Base-by-base conservation (phyloP, 1,284 basidiomycete species). In the Naganishia liquefaciens region DNA sequence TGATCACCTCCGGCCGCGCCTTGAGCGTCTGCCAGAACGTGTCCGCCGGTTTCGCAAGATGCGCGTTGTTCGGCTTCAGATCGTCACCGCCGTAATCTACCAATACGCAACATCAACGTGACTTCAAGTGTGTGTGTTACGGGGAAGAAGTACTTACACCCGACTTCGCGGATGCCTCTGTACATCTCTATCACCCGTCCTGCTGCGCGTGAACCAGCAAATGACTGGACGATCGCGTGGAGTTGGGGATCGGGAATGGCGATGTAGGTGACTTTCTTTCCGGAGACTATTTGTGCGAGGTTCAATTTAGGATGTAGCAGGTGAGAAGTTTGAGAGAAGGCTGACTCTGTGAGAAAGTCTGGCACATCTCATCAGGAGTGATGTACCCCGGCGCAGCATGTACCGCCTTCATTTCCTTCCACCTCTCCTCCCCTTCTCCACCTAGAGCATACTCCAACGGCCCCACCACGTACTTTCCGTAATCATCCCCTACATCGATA, bases 381-480 rank as follows among this genome's bases (percentile, higher is more conserved):
- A 52, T 52, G 50, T 52, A 52, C 25, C 50, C 50, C 27, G 27
- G 50, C 27, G 50, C 50, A 21, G 50, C 50, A 37, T 52, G 50
- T 15, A 52, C 50, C 50, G 50, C 33, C 50, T 30, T 5, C 3
- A 52, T 28, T 17, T 52, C 50, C 27, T n/a, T 37, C 50, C 27
- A 52, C 50, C 50, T 30, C 27, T 51, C 50, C 23, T 52, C 50
- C 19, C 19, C 33, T 13, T 47, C 50, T 3, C 37, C 28, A 13
- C 17, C 47, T 13, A 63, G 10, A 10, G 39, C 51, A 15, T 19
- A 53, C 61, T 63, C 61, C 30, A 63, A 21, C 19, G 61, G 49
- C 13, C 61, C 61, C 2, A 50, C 49, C 27, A 63, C 61, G 40
- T 53, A 63, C 17, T 30, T 51, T 17, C 61, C 61, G 27, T 63